Percentiles rank a stretch among this genome's conserved stretches.
These are phyloP conservation scores for Pythium chondricola DNA, from an alignment of 352 stramenopile genomes.

Conservation along the genomic window DNA sequence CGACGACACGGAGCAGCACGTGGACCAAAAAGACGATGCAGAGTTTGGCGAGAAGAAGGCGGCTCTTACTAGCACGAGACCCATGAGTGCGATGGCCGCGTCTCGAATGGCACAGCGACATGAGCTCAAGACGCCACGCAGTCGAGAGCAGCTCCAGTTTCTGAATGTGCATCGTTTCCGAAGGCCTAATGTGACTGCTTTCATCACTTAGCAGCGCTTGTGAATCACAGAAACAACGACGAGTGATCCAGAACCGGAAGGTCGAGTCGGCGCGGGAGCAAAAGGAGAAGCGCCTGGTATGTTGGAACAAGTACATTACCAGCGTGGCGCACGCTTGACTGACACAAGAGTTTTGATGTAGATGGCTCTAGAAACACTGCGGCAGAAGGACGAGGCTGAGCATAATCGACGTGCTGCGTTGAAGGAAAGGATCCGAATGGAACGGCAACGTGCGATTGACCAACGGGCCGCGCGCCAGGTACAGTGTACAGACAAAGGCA, in stretches of 20 bases:
- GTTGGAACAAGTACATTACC: background rate
- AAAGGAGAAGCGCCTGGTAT: slow-evolving; percentile 48
- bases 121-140: slow-evolving; percentile 22
- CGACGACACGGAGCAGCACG: background rate
- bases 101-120: slow-evolving; percentile 2
- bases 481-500: too few species aligned
- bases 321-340: background rate
- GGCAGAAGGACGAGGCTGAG: slow-evolving; percentile 35
- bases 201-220: background rate
- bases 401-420: slow-evolving; percentile 21
- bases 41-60: background rate
- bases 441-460: slow-evolving; percentile 31
- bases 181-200: background rate
- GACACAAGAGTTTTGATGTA: slow-evolving; percentile 6
- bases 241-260: slow-evolving; percentile 37
- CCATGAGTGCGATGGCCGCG: slow-evolving; percentile 9
- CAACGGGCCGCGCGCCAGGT: slow-evolving; percentile 38
- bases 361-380: slow-evolving; percentile 35
- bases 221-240: slow-evolving; percentile 38
- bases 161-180: slow-evolving; percentile 24
- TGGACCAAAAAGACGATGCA: background rate
- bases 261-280: slow-evolving; percentile 33
- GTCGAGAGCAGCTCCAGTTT: slow-evolving; percentile 44
- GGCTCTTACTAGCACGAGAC: background rate
- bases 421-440: slow-evolving; percentile 42